phyloP scores from a whole-genome alignment of 2,329 filamentous ascomycete species.

The Trichoderma sp. region DNA sequence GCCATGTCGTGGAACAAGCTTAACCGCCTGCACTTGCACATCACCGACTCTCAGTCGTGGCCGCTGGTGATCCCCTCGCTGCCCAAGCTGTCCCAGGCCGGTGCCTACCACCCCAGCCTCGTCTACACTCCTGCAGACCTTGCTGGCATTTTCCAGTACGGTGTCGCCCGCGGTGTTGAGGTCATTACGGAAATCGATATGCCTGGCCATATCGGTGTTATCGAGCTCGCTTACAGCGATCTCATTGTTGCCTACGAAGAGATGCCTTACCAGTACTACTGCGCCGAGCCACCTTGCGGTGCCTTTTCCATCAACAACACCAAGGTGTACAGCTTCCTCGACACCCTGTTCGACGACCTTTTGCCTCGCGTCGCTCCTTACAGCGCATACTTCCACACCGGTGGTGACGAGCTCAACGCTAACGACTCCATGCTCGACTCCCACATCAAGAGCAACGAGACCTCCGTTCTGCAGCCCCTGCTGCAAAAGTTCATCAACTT shows the following conservation, averaged over 20 bases:
- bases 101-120: slow-evolving; percentile 69
- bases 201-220: slow-evolving; percentile 60
- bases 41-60: slow-evolving; percentile 84
- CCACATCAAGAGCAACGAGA: slow-evolving; percentile 66
- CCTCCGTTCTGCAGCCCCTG: slow-evolving; percentile 68
- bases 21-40: slow-evolving; percentile 79
- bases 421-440: slow-evolving; percentile 68
- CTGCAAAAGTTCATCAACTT: slow-evolving; percentile 75
- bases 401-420: slow-evolving; percentile 82
- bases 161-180: slow-evolving; percentile 60
- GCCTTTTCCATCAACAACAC: slow-evolving; percentile 76
- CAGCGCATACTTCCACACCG: slow-evolving; percentile 77
- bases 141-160: slow-evolving; percentile 68
- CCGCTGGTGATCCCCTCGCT: slow-evolving; percentile 77
- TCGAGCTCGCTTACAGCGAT: slow-evolving; percentile 54
- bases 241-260: slow-evolving; percentile 57
- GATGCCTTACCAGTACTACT: slow-evolving; percentile 59
- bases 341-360: slow-evolving; percentile 71
- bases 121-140: slow-evolving; percentile 70
- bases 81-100: slow-evolving; percentile 67
- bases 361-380: slow-evolving; percentile 72
- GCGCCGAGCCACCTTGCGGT: slow-evolving; percentile 64
- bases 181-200: slow-evolving; percentile 64
- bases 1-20: slow-evolving; percentile 77
- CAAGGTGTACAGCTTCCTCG: slow-evolving; percentile 69